A percentile compares a stretch with the other conserved stretches of the same genome.
phyloP scores from a whole-genome alignment of 2,329 filamentous ascomycete genomes.

The Aspergillus sp. region DNA sequence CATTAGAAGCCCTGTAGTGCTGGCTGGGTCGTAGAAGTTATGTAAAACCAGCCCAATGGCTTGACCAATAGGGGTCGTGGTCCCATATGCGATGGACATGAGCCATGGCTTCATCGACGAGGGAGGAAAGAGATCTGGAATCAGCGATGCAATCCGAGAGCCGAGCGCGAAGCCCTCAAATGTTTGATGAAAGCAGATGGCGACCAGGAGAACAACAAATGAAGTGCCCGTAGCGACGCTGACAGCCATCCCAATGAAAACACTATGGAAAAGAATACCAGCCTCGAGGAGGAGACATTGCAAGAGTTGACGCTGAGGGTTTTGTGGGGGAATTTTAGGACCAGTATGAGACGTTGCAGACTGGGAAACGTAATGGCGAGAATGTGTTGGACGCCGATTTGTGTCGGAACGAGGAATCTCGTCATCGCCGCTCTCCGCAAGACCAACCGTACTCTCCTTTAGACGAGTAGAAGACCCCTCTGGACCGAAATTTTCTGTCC shows the following conservation, averaged over 20 bases:
- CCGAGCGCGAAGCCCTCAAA: conserved; percentile 87
- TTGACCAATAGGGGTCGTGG: conserved; percentile 78
- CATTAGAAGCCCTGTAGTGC: conserved; percentile 72
- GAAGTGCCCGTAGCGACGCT: conserved; percentile 77
- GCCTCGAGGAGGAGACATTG: conserved; percentile 80
- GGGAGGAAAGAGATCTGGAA: conserved; percentile 63
- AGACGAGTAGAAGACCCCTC: conserved; percentile 20
- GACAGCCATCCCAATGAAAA: conserved; percentile 85
- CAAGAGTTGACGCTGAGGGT: conserved; percentile 65
- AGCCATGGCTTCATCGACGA: conserved; percentile 73
- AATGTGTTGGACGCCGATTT: conserved; percentile 12
- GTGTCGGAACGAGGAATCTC: conserved; percentile 17
- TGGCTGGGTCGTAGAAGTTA: conserved; percentile 75
- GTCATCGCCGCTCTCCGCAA: conserved; percentile 53
- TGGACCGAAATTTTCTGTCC: conserved; percentile 19
- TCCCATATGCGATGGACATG: conserved; percentile 63
- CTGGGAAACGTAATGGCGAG: conserved; percentile 16
- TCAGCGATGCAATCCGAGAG: conserved; percentile 78
- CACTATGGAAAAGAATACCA: conserved; percentile 79
- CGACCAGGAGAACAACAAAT: conserved; percentile 76
- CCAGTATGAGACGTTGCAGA: conserved; percentile 20
- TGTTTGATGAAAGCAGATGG: conserved; percentile 81
- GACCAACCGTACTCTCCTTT: conserved; percentile 57
- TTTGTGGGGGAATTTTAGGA: conserved; percentile 47
- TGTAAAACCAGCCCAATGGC: conserved; percentile 78